Evolutionary conservation across 106 monocot genomes (phyloP).

Genomic region (Narthecium ossifragum): DNA sequence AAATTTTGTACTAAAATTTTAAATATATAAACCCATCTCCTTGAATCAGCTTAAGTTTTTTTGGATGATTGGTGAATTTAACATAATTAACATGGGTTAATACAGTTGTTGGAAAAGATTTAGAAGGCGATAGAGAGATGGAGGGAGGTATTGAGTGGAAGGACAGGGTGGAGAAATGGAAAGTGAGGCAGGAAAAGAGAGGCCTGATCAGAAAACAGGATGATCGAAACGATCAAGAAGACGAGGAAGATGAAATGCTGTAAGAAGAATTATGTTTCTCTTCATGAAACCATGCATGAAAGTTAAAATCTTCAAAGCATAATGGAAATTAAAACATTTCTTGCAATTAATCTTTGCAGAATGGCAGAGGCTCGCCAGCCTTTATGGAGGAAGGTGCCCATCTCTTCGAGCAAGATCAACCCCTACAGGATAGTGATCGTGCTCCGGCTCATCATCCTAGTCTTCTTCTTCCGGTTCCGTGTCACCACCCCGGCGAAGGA

Average conservation of each 20-base stretch:
- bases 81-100: too few species aligned
- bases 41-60: not conserved
- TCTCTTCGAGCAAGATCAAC: conserved; percentile 79
- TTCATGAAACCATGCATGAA: not conserved
- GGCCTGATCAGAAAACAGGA: conserved; percentile 35
- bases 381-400: conserved; percentile 86
- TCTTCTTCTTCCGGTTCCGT: conserved; percentile 88
- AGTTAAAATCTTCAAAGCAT: not conserved
- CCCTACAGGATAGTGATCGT: conserved; percentile 91
- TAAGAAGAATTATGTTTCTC: conserved; percentile 19
- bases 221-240: conserved; percentile 37
- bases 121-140: conserved; percentile 59
- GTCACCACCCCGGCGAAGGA: conserved; percentile 70
- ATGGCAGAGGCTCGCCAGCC: conserved; percentile 90
- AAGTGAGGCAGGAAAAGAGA: conserved; percentile 55
- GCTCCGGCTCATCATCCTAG: conserved; percentile 71
- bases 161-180: conserved; percentile 90
- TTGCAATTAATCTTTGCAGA: conserved; percentile 37
- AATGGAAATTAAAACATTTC: too few species aligned
- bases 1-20: not conserved
- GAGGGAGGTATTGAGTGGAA: conserved; percentile 63
- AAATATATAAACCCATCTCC: too few species aligned
- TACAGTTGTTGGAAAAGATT: conserved; percentile 58
- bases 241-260: conserved; percentile 65
- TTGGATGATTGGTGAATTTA: too few species aligned